These are phyloP conservation scores for Parascedosporium putredinis DNA, from an alignment of 2,329 filamentous ascomycete genomes.

Conservation along the genomic window DNA sequence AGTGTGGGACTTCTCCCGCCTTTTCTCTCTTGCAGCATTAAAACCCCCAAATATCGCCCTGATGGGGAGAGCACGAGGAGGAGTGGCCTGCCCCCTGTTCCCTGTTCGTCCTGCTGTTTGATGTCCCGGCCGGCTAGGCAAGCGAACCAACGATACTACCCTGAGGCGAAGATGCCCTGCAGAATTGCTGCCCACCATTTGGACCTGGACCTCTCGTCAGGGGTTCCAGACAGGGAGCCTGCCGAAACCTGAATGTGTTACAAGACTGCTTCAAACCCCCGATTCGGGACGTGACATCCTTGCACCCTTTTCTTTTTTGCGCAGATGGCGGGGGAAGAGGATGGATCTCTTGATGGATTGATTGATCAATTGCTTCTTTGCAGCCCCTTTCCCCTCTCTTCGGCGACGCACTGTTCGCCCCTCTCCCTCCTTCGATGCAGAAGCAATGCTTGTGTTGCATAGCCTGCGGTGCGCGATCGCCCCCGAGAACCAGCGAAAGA, in stretches of 20 bases:
- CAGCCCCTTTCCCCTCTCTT: no score
- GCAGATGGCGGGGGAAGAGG: no score
- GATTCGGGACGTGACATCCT: no score
- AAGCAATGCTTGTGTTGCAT: not conserved
- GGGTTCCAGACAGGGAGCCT: slow-evolving; percentile 8
- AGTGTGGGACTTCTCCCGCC: not conserved
- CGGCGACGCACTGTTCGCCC: not conserved
- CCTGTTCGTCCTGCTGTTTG: not conserved
- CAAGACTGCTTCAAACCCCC: slow-evolving; percentile 34
- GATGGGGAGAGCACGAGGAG: no score
- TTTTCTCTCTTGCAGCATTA: not conserved
- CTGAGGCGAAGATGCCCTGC: not conserved
- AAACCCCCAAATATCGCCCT: not conserved
- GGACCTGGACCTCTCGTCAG: slow-evolving; percentile 5
- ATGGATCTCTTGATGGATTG: no score
- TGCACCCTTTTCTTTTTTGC: no score
- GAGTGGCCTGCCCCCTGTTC: not conserved
- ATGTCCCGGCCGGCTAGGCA: slow-evolving; percentile 1
- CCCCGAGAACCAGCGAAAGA: no score
- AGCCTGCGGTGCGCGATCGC: slow-evolving; percentile 7
- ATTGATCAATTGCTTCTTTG: no score
- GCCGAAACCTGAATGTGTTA: slow-evolving; percentile 35
- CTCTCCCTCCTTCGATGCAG: not conserved
- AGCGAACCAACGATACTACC: slow-evolving; percentile 1
- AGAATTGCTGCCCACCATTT: not conserved